Conservation (phyloP, 2,329 filamentous ascomycete genomes). For the Fusarium sp. region DNA sequence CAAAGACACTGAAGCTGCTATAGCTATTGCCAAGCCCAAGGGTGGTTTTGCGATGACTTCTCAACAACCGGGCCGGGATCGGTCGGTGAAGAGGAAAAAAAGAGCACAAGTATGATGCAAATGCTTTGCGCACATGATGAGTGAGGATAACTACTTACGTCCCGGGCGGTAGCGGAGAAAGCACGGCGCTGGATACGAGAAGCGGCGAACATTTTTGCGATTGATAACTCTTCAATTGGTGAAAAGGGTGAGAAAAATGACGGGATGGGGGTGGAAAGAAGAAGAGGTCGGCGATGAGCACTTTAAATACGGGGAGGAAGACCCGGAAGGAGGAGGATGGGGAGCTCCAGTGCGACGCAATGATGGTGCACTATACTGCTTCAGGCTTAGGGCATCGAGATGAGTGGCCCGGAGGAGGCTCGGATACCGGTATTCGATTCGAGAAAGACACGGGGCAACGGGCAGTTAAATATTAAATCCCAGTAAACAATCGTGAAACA, state of each 20-base stretch:
- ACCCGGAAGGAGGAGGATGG: constrained; percentile 37
- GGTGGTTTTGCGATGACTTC: neutral
- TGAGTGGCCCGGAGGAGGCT: constrained; percentile 45
- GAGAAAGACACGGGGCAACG: constrained; percentile 37
- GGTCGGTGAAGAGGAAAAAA: constrained; percentile 40
- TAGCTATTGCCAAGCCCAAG: constrained; percentile 4
- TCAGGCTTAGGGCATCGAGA: constrained; percentile 28
- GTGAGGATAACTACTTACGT: constrained; percentile 67
- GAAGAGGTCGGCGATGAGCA: constrained; percentile 45
- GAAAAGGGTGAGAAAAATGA: constrained; percentile 44
- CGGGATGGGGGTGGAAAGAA: constrained; percentile 40
- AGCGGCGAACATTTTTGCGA: constrained; percentile 78
- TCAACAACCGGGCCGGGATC: constrained; percentile 33
- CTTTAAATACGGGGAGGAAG: constrained; percentile 46
- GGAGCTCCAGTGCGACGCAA: constrained; percentile 35
- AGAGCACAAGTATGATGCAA: constrained; percentile 13
- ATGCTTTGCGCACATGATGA: constrained; percentile 5
- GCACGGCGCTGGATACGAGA: constrained; percentile 79
- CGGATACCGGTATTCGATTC: constrained; percentile 37
- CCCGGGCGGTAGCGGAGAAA: constrained; percentile 83
- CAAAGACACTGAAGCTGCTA: neutral
- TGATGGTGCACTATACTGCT: constrained; percentile 14
- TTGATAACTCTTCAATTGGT: constrained; percentile 42
- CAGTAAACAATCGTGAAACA: constrained; percentile 2
- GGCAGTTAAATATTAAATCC: neutral